Conservation (phyloP, 139 green algal species). For the Penium margaritaceum region DNA sequence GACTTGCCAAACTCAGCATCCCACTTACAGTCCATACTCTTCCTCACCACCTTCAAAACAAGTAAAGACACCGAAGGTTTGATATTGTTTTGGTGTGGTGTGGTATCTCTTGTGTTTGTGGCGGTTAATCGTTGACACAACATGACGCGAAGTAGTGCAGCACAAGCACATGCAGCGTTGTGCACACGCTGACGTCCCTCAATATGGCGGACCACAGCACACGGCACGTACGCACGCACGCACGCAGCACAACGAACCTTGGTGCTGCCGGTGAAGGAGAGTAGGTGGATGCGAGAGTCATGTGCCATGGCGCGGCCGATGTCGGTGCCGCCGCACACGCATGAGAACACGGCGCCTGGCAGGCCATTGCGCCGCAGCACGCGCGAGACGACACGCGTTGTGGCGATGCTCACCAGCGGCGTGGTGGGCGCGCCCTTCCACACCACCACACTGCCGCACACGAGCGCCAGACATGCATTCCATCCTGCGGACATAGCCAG, state of each 20-base stretch:
- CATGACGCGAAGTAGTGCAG: no score
- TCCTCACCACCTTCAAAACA: no score
- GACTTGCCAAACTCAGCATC: no score
- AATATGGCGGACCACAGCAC: no score
- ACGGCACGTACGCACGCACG: no score
- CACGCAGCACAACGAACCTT: not conserved
- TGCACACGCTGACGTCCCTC: no score
- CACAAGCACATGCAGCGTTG: no score
- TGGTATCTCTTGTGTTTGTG: no score
- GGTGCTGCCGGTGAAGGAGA: slow-evolving; percentile 38
- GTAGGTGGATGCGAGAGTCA: slow-evolving; percentile 21
- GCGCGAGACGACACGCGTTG: slow-evolving; percentile 16
- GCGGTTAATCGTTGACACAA: no score
- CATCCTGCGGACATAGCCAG: slow-evolving; percentile 9
- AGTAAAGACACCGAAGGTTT: no score
- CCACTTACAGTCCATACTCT: no score
- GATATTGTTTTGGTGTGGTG: no score
- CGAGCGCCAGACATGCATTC: slow-evolving; percentile 25
- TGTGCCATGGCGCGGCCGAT: slow-evolving; percentile 31
- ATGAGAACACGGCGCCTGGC: slow-evolving; percentile 33
- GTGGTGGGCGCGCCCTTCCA: slow-evolving; percentile 39
- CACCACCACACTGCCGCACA: slow-evolving; percentile 20
- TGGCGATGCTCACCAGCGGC: slow-evolving; percentile 25
- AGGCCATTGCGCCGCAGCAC: slow-evolving; percentile 25
- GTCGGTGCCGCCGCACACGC: slow-evolving; percentile 32